These are phyloP conservation scores for Lepidopterella palustris DNA, from an alignment of 495 filamentous ascomycete species.

Conservation along the genomic window DNA sequence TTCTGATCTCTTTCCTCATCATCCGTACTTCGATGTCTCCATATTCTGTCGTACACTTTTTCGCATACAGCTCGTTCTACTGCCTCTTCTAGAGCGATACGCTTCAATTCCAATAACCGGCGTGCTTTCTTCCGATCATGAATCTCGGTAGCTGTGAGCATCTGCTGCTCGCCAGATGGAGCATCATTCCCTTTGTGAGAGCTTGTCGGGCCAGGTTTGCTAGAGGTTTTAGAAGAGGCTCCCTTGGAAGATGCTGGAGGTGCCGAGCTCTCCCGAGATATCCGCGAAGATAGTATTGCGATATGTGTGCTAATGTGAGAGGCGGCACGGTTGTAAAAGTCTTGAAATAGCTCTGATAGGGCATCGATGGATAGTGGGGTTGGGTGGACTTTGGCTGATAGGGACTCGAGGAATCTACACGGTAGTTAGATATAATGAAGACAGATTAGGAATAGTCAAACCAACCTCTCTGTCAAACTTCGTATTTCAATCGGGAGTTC, in stretches of 20 bases:
- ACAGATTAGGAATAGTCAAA: not conserved
- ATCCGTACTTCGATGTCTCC: conserved; percentile 82
- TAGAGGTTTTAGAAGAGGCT: conserved; percentile 40
- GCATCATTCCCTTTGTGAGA: conserved; percentile 33
- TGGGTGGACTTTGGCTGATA: conserved; percentile 80
- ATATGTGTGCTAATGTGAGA: conserved; percentile 85
- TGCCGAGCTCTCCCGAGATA: conserved; percentile 58
- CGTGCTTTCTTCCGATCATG: conserved; percentile 70
- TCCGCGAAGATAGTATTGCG: conserved; percentile 65
- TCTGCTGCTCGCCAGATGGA: conserved; percentile 62
- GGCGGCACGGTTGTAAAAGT: conserved; percentile 82
- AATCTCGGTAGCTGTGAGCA: conserved; percentile 86
- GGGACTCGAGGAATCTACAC: conserved; percentile 78
- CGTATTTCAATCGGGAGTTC: conserved; percentile 89
- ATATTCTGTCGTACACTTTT: conserved; percentile 77
- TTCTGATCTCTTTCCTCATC: conserved; percentile 96
- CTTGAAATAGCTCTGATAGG: conserved; percentile 83
- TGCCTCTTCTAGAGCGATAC: conserved; percentile 76
- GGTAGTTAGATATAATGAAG: not conserved
- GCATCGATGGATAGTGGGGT: conserved; percentile 77
- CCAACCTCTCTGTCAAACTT: conserved; percentile 78
- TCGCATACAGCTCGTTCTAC: conserved; percentile 86
- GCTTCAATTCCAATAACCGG: conserved; percentile 68
- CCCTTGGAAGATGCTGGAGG: conserved; percentile 39
- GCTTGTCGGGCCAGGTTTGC: conserved; percentile 6